Base-by-base conservation (phyloP, 805 yeast species). In the Kockiozyma suomiensis region DNA sequence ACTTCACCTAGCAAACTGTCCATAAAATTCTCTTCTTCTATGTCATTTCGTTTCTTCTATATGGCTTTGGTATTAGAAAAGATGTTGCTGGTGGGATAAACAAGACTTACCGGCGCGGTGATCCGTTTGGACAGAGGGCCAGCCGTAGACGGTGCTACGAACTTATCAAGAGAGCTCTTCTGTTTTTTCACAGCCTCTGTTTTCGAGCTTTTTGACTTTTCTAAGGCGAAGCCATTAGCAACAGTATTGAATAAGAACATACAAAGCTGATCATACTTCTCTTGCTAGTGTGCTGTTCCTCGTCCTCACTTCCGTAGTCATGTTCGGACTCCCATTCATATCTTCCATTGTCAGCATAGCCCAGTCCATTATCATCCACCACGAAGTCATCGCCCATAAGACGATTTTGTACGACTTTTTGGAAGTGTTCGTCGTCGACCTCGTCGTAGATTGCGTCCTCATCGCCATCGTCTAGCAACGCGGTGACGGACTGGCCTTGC, bases 321-420 rank as follows among this genome's bases (percentile, higher is more conserved):
- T 82, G 54, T 78, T 75, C 45, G 80, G 82, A 55, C 60, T 85
- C 96, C 92, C 96, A 90, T 61, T 90, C 96, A 68, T 93, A 96
- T 6, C 81, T 88, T 59, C 99, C 99, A 45, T 88, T 88, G 68
- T 94, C 98, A 1, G 90, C 92, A 70, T 93, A 93, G 0, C 97
- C 98, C 65, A 86, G 87, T 32, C 97, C 97, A 66, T 88, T 85
- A 72, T 93, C 98, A 72, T 91, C 97, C 1, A 90, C 96, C 38
- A 93, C 94, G 71, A 93, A 93, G 72, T 93, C 97, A 70, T 93
- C 97, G 62, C 88, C 86, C 73, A 90, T 79, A 50, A 94, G 78
- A 59, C 91, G 89, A 59, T 87, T 84, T 68, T 96, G 83, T 72
- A 88, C 89, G 70, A 84, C 88, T 67, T 82, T 82, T 66, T 93